These are phyloP conservation scores for Tricholoma sp. DNA, from an alignment of 768 basidiomycete genomes.

Conservation along the genomic window DNA sequence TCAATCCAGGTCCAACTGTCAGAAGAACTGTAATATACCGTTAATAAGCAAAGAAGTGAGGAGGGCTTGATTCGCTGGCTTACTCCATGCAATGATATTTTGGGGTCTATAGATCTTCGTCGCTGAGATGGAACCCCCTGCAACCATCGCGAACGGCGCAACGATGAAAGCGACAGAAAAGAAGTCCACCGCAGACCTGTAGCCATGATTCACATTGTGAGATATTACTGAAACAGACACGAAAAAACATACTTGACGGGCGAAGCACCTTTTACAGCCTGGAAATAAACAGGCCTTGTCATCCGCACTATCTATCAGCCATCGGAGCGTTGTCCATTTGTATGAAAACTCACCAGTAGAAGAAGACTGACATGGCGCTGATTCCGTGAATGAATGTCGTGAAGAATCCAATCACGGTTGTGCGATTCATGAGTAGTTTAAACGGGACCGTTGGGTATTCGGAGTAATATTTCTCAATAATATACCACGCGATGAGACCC, in stretches of 20 bases:
- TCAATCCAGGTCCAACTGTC: background rate
- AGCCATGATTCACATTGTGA: background rate
- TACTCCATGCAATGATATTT: background rate
- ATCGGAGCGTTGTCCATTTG: background rate
- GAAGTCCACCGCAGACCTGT: background rate
- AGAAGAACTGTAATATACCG: background rate
- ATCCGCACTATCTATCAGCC: background rate
- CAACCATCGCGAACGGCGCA: background rate
- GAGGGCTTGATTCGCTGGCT: background rate
- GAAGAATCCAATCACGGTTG: background rate
- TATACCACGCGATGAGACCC: constrained; percentile 21
- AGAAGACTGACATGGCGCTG: background rate
- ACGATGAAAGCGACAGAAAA: background rate
- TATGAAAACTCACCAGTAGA: background rate
- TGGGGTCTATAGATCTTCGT: background rate
- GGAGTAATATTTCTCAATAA: background rate
- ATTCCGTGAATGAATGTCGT: background rate
- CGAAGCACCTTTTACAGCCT: background rate
- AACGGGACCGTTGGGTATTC: background rate
- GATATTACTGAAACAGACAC: background rate
- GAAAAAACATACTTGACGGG: background rate
- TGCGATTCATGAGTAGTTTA: background rate
- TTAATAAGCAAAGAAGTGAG: background rate
- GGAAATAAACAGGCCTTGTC: background rate
- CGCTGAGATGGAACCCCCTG: background rate